A percentile compares a stretch with the other conserved stretches of the same genome.
Evolutionary conservation across 2,329 filamentous ascomycete genomes (phyloP).

Genomic region (Biscogniauxia sp.): DNA sequence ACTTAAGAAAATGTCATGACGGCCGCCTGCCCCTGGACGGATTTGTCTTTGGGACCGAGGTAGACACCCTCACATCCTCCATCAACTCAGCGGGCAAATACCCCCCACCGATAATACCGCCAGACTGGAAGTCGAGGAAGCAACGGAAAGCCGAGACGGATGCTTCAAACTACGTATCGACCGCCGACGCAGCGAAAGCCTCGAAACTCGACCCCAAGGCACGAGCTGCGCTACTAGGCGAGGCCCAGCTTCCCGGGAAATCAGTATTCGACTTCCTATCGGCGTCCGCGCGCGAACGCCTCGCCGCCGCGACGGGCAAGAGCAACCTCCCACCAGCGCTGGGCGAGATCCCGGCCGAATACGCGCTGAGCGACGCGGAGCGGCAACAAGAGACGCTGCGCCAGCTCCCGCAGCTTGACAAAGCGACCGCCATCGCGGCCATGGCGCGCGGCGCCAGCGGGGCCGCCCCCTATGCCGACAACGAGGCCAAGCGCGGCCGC

Average conservation of each 20-base stretch:
- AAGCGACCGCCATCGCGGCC: conserved; percentile 65
- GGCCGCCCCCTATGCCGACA: conserved; percentile 75
- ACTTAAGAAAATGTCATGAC: conserved; percentile 74
- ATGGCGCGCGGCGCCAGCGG: conserved; percentile 64
- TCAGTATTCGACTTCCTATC: conserved; percentile 94
- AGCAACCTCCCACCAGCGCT: conserved; percentile 72
- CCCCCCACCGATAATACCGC: conserved; percentile 64
- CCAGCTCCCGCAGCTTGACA: conserved; percentile 63
- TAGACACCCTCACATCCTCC: conserved; percentile 46
- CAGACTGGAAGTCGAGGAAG: conserved; percentile 70
- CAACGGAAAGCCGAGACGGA: conserved; percentile 35
- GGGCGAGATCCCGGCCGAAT: conserved; percentile 69
- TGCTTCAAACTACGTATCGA: conserved; percentile 55
- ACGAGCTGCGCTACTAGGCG: conserved; percentile 77
- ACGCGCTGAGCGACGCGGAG: conserved; percentile 61
- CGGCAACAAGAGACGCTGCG: conserved; percentile 56
- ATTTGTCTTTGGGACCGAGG: conserved; percentile 66
- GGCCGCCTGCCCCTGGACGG: conserved; percentile 76
- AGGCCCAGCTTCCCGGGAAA: conserved; percentile 79
- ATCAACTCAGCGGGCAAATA: conserved; percentile 47
- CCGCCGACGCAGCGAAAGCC: conserved; percentile 73
- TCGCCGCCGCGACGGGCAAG: conserved; percentile 74
- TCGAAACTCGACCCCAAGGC: conserved; percentile 73
- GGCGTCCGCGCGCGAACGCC: conserved; percentile 69
- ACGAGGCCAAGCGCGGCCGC: conserved; percentile 73